Evolutionary conservation across 345 rosid species (phyloP).

Genomic region (Populus deltoides): DNA sequence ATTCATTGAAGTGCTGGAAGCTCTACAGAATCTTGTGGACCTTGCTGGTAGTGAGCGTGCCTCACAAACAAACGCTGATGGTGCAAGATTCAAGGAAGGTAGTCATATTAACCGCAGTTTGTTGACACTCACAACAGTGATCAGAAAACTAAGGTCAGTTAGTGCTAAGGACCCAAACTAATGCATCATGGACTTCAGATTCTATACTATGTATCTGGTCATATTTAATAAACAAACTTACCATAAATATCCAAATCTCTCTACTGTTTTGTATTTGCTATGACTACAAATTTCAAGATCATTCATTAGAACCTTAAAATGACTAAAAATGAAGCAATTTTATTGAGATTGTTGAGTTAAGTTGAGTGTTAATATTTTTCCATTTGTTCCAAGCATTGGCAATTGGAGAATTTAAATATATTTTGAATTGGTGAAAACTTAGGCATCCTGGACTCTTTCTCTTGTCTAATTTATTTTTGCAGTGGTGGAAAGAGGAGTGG

Average conservation of each 20-base stretch:
- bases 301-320: background rate
- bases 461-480: constrained; percentile 33
- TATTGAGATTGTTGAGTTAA: background rate
- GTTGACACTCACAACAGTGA: constrained; percentile 86
- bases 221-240: background rate
- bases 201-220: background rate
- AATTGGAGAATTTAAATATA: background rate
- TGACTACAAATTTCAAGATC: background rate
- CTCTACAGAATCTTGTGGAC: constrained; percentile 86
- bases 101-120: constrained; percentile 93
- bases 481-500: constrained; percentile 67
- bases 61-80: constrained; percentile 80
- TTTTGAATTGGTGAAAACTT: background rate
- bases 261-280: background rate
- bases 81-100: constrained; percentile 84
- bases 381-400: background rate
- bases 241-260: background rate
- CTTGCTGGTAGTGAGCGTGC: constrained; percentile 98
- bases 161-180: constrained; percentile 9
- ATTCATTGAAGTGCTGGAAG: constrained; percentile 15
- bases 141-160: constrained; percentile 91
- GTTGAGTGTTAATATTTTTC: background rate
- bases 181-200: background rate
- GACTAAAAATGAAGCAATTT: background rate
- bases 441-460: background rate